Evolutionary conservation across 306 rosid species (phyloP).

Genomic region (Ochetophila trinervis): DNA sequence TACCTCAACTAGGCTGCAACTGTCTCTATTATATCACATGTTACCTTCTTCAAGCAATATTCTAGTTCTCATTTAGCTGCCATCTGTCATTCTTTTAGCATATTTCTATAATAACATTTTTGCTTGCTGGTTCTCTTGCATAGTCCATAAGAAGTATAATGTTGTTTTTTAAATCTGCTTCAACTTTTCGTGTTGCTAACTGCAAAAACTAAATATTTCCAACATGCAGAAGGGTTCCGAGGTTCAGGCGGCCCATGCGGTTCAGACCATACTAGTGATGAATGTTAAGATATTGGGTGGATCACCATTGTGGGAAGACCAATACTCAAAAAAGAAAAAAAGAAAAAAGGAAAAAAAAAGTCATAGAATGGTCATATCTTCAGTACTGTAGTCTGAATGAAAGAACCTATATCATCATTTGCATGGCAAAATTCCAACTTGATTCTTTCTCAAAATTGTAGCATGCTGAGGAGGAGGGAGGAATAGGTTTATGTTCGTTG

Average conservation of each 20-base stretch:
- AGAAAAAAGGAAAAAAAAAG: too few species aligned
- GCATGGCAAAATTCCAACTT: constrained; percentile 21
- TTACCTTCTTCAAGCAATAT: background rate
- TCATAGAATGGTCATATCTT: constrained; percentile 24
- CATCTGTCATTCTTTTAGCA: background rate
- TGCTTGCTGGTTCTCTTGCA: constrained; percentile 2
- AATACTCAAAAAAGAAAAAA: constrained; percentile 7
- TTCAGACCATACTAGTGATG: constrained; percentile 77
- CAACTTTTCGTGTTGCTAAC: background rate
- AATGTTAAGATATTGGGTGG: constrained; percentile 31
- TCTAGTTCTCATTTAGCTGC: background rate
- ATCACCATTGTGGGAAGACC: constrained; percentile 22
- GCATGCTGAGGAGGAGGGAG: constrained; percentile 15
- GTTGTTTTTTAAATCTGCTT: background rate
- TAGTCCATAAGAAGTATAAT: background rate
- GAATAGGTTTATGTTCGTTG: constrained; percentile 20
- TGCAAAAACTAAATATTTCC: constrained; percentile 20
- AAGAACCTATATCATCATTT: constrained; percentile 23
- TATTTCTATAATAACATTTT: background rate
- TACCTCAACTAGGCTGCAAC: background rate
- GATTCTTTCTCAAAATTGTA: constrained; percentile 29
- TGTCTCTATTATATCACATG: too few species aligned
- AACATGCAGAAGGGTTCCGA: constrained; percentile 79
- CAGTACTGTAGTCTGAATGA: constrained; percentile 16
- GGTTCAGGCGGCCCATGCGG: constrained; percentile 89